Conservation (phyloP, 192 early-diverging fungal genomes). For the Podila horticola region DNA sequence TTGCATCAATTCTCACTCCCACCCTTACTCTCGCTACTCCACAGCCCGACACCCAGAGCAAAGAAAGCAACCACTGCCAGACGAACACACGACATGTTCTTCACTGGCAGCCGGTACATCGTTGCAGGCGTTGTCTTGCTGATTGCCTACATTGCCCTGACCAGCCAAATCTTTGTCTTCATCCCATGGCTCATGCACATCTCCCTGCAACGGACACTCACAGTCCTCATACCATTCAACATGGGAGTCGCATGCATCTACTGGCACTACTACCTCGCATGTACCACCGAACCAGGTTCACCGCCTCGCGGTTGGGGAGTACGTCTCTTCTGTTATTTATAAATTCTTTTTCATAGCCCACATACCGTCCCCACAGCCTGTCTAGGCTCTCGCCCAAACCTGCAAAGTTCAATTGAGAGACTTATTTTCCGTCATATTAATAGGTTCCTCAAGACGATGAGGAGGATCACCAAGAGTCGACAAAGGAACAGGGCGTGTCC, state of each 20-base stretch:
- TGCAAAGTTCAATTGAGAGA: too few relatives aligned
- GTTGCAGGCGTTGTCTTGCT: slow-evolving; percentile 67
- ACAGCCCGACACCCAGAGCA: too few relatives aligned
- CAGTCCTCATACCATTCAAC: slow-evolving; percentile 80
- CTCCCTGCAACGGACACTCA: not conserved
- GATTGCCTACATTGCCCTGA: slow-evolving; percentile 69
- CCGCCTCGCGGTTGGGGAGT: slow-evolving; percentile 70
- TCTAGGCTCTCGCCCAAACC: too few relatives aligned
- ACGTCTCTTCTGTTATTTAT: slow-evolving; percentile 7
- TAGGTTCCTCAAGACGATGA: too few relatives aligned
- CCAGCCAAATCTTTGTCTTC: slow-evolving; percentile 71
- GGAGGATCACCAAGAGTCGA: too few relatives aligned
- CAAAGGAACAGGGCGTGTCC: too few relatives aligned
- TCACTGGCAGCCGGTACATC: slow-evolving; percentile 51
- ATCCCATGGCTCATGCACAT: slow-evolving; percentile 48
- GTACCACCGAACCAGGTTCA: slow-evolving; percentile 80
- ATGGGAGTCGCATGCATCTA: slow-evolving; percentile 77
- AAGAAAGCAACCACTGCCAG: too few relatives aligned
- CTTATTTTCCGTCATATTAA: too few relatives aligned
- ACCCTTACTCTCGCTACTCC: too few relatives aligned
- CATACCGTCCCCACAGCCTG: not conserved
- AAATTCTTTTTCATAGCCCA: not conserved
- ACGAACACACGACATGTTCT: slow-evolving; percentile 18
- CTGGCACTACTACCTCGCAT: slow-evolving; percentile 89
- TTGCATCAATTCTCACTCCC: too few relatives aligned